phyloP scores from a whole-genome alignment of 352 stramenopile species.

The Bremia lactucae region DNA sequence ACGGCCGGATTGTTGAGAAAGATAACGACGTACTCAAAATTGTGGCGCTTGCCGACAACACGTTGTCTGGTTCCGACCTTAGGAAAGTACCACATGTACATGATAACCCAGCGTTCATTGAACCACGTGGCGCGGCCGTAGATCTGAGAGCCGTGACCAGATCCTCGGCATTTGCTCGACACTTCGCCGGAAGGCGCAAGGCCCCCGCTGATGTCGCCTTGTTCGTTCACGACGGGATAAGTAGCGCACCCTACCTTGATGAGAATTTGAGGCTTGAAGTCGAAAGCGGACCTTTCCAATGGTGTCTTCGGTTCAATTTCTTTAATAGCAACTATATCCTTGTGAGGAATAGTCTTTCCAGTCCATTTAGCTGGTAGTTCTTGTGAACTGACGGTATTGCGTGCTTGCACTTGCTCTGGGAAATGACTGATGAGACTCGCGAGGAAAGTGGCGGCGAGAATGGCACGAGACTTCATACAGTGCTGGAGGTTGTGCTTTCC shows the following conservation, averaged over 20 bases:
- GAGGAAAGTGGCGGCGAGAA: too few relatives aligned
- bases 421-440: too few relatives aligned
- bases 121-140: slow-evolving; percentile 2
- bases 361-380: too few relatives aligned
- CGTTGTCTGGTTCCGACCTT: slow-evolving; percentile 2
- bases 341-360: too few relatives aligned
- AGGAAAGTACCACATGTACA: slow-evolving; percentile 8
- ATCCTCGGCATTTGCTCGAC: neutral
- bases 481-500: too few relatives aligned
- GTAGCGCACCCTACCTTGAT: slow-evolving; percentile 1
- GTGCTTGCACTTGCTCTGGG: too few relatives aligned
- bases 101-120: slow-evolving; percentile 3
- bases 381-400: too few relatives aligned
- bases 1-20: slow-evolving; percentile 2
- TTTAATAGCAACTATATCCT: too few relatives aligned
- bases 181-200: neutral
- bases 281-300: too few relatives aligned
- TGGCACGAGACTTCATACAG: too few relatives aligned
- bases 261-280: slow-evolving; percentile 5
- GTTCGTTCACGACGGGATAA: slow-evolving; percentile 2
- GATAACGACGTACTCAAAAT: slow-evolving; percentile 6
- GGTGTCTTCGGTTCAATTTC: too few relatives aligned
- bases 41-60: slow-evolving; percentile 1
- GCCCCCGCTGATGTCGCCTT: slow-evolving; percentile 1
- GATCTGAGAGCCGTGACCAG: slow-evolving; percentile 2